A percentile compares a stretch with the other conserved stretches of the same genome.
phyloP scores from a whole-genome alignment of 2,329 filamentous ascomycete species.

The Mycosphaerella arachidis region DNA sequence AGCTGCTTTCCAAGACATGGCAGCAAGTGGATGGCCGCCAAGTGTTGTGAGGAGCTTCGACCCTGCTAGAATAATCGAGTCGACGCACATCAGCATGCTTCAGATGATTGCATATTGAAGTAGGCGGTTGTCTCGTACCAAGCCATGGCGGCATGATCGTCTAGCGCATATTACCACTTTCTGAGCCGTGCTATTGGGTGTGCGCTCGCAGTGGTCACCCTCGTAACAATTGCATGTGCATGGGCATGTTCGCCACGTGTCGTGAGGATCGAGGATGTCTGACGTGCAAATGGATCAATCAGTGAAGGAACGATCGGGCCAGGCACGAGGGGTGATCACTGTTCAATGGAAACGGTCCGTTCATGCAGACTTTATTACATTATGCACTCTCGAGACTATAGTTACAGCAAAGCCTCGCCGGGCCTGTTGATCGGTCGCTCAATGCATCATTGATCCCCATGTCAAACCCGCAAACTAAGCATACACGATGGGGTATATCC shows the following conservation, averaged over 20 bases:
- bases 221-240: no score
- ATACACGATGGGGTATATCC: conserved; percentile 24
- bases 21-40: no score
- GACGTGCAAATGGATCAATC: neutral
- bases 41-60: no score
- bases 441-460: conserved; percentile 3
- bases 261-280: neutral
- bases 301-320: neutral
- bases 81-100: no score
- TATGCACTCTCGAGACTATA: conserved; percentile 14
- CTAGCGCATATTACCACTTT: neutral
- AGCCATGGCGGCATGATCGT: neutral
- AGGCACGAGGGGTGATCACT: no score
- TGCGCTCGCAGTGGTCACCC: no score
- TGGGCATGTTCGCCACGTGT: neutral
- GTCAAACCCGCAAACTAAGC: conserved; percentile 6
- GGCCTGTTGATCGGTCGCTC: conserved; percentile 14
- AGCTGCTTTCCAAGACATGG: no score
- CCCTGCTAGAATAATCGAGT: no score
- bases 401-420: conserved; percentile 15
- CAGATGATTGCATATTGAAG: neutral
- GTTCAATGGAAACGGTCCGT: neutral
- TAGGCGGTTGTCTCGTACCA: neutral
- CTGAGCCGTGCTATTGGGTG: neutral
- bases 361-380: conserved; percentile 7